A percentile compares a stretch with the other conserved stretches of the same genome.
phyloP scores from a whole-genome alignment of 306 rosid genomes.

The Lablab purpureus region DNA sequence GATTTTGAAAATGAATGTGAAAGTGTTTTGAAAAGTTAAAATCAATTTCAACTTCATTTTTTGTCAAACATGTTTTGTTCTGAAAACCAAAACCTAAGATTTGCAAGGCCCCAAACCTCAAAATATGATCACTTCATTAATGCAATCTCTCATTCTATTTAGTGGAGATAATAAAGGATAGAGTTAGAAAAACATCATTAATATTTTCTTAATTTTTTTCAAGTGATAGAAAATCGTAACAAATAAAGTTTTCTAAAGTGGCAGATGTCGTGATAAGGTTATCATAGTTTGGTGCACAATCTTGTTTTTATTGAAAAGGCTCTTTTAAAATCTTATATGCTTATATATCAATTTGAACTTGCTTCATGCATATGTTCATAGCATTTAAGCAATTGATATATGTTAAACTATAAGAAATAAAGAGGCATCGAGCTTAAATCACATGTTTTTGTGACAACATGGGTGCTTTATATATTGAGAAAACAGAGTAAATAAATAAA shows the following conservation, averaged over 20 bases:
- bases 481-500: too few species aligned
- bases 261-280: background rate
- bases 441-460: too few species aligned
- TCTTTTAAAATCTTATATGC: conserved; percentile 34
- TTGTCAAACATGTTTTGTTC: too few species aligned
- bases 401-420: too few species aligned
- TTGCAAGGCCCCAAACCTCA: background rate
- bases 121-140: background rate
- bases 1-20: too few species aligned
- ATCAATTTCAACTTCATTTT: too few species aligned
- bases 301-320: background rate
- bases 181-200: conserved; percentile 10
- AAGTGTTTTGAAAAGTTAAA: too few species aligned
- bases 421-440: too few species aligned
- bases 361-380: conserved; percentile 29
- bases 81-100: too few species aligned
- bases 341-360: conserved; percentile 16
- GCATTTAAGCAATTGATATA: background rate
- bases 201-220: conserved; percentile 18
- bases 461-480: too few species aligned
- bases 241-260: background rate
- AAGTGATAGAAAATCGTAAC: conserved; percentile 26
- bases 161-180: background rate
- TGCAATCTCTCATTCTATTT: conserved; percentile 19
- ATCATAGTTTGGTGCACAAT: conserved; percentile 19